phyloP scores from a whole-genome alignment of 2,329 filamentous ascomycete genomes.

The Pyrenophora teres region DNA sequence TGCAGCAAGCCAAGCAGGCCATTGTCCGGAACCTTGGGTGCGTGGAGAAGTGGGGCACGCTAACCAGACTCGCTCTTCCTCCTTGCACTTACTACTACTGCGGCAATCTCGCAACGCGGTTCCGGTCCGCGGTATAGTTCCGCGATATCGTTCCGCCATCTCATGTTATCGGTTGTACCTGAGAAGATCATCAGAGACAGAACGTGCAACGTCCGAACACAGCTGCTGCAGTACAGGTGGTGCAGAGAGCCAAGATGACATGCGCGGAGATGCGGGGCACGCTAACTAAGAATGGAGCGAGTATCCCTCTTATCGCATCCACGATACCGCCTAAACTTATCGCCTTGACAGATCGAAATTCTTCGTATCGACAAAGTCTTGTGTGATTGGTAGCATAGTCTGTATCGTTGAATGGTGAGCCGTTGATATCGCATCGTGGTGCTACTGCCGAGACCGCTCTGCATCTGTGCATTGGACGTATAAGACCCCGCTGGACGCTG shows the following conservation, averaged over 20 bases:
- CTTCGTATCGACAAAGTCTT: neutral
- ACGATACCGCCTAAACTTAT: constrained; percentile 8
- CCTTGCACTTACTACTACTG: too few species aligned
- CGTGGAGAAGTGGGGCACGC: constrained; percentile 16
- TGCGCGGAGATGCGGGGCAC: constrained; percentile 15
- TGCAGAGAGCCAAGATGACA: constrained; percentile 12
- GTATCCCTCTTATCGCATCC: constrained; percentile 20
- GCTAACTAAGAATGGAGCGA: constrained; percentile 9
- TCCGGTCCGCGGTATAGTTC: too few species aligned
- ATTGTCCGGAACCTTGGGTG: constrained; percentile 3
- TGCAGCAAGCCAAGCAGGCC: constrained; percentile 5
- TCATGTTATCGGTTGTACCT: too few species aligned
- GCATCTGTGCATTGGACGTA: constrained; percentile 9
- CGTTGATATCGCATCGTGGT: neutral
- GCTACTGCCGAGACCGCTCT: constrained; percentile 2
- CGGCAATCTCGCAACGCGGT: too few species aligned
- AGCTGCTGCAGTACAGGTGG: constrained; percentile 7
- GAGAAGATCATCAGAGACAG: too few species aligned
- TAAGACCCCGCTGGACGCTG: constrained; percentile 28
- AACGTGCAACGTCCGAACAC: constrained; percentile 2
- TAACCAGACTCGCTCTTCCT: neutral
- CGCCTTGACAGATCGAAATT: constrained; percentile 11
- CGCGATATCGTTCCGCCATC: too few species aligned
- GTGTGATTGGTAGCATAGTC: constrained; percentile 7
- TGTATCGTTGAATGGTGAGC: neutral